These are phyloP conservation scores for Lactarius tabidus DNA, from an alignment of 768 basidiomycete species.

Conservation along the genomic window DNA sequence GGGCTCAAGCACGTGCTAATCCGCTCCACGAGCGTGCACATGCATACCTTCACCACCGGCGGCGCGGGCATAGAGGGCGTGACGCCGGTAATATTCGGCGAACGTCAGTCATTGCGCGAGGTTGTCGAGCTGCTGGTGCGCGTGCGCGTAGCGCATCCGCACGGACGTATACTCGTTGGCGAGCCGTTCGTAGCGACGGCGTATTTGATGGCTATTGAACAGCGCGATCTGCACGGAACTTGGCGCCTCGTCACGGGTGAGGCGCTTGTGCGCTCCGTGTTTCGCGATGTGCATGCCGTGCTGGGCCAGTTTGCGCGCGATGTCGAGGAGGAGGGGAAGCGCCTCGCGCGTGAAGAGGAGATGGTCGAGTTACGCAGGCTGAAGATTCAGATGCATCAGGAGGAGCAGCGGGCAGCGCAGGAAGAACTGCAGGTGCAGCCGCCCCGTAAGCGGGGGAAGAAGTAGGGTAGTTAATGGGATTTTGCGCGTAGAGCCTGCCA, in stretches of 20 bases:
- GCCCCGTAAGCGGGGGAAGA: slow-evolving; percentile 1
- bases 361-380: background rate
- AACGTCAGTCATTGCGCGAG: slow-evolving; percentile 6
- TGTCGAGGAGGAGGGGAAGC: slow-evolving; percentile 9
- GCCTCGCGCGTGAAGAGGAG: background rate
- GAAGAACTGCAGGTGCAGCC: background rate
- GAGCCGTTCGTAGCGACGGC: slow-evolving; percentile 17
- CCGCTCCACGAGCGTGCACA: background rate
- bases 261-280: background rate
- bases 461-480: background rate
- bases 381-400: background rate
- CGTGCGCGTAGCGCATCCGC: background rate
- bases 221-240: background rate
- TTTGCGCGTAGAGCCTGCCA: too few species aligned
- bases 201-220: slow-evolving; percentile 10
- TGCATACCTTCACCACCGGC: background rate
- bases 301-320: slow-evolving; percentile 8
- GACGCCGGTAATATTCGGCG: background rate
- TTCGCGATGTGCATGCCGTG: slow-evolving; percentile 4
- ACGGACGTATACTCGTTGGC: background rate
- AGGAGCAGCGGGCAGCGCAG: background rate
- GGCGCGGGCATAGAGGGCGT: background rate
- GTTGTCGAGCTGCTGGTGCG: slow-evolving; percentile 10
- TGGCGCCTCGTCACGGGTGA: slow-evolving; percentile 16
- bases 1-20: slow-evolving; percentile 14